Evolutionary conservation across 1,139 yeast genomes (phyloP).

Genomic region (Saccharomyces hybrid): DNA sequence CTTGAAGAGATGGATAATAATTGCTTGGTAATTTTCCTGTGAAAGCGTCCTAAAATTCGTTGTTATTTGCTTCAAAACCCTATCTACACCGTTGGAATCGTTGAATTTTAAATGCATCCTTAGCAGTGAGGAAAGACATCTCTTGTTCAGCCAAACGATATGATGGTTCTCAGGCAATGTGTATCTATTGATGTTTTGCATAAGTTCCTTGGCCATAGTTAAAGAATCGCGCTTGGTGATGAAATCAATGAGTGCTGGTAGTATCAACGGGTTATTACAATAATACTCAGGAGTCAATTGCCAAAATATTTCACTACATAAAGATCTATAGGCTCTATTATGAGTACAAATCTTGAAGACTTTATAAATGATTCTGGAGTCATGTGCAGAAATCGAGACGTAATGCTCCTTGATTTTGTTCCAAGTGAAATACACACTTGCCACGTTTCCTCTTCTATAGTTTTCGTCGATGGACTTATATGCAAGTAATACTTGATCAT

Average conservation of each 20-base stretch:
- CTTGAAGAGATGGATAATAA: conserved; percentile 15
- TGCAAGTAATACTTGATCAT: conserved; percentile 14
- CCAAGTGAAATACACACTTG: conserved; percentile 28
- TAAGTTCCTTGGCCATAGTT: conserved; percentile 27
- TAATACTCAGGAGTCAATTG: conserved; percentile 34
- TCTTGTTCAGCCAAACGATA: conserved; percentile 17
- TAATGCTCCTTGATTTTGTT: conserved; percentile 16
- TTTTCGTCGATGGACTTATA: conserved; percentile 22
- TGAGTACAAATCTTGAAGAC: conserved; percentile 32
- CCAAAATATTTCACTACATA: conserved; percentile 30
- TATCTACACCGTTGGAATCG: conserved; percentile 38
- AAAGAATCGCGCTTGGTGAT: conserved; percentile 29
- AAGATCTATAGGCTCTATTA: conserved; percentile 28
- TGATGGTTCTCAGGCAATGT: conserved; percentile 23
- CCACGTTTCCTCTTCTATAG: conserved; percentile 18
- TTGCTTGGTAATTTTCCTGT: conserved; percentile 16
- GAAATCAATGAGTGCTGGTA: conserved; percentile 34
- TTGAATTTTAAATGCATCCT: conserved; percentile 36
- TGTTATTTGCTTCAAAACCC: conserved; percentile 32
- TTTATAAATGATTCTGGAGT: conserved; percentile 27
- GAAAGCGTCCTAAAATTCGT: conserved; percentile 16
- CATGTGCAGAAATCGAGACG: conserved; percentile 18
- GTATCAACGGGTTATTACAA: conserved; percentile 33
- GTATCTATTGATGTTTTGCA: conserved; percentile 23
- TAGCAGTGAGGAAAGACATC: conserved; percentile 34